Evolutionary conservation across 768 basidiomycete genomes (phyloP).

Genomic region (Lentinula guzmanii): DNA sequence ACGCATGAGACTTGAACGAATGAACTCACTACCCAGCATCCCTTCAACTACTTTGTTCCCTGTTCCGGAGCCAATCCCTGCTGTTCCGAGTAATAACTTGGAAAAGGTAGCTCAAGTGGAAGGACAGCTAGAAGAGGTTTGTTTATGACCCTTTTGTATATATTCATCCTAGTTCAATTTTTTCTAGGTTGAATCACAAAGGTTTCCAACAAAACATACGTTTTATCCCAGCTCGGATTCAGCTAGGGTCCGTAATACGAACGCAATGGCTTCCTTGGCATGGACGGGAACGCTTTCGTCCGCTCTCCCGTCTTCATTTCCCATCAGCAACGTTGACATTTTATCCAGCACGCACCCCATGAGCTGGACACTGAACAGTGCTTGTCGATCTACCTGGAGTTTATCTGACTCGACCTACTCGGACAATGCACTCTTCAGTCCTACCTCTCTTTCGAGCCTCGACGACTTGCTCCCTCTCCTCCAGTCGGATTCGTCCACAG

Average conservation of each 20-base stretch:
- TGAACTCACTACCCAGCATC: background rate
- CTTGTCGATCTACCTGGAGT: slow-evolving; percentile 2
- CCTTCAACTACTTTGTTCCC: background rate
- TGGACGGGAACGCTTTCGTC: slow-evolving; percentile 18
- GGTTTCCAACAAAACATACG: background rate
- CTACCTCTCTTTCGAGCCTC: background rate
- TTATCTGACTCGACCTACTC: background rate
- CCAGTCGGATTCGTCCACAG: background rate
- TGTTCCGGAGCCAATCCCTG: background rate
- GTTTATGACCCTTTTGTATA: background rate
- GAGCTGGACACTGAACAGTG: background rate
- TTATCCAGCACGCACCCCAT: background rate
- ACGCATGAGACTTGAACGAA: background rate
- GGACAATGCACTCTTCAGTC: background rate
- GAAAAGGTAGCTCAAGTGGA: background rate
- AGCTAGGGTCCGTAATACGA: slow-evolving; percentile 11
- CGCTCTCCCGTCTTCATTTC: background rate
- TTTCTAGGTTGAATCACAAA: background rate
- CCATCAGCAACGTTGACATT: background rate
- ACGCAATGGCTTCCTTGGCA: slow-evolving; percentile 25
- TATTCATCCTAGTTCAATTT: background rate
- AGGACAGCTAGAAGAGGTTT: background rate
- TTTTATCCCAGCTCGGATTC: background rate
- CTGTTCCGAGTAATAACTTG: background rate
- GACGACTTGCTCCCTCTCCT: background rate